Evolutionary conservation across 169 alveolate species (phyloP).

Genomic region (Plasmodium knowlesi): DNA sequence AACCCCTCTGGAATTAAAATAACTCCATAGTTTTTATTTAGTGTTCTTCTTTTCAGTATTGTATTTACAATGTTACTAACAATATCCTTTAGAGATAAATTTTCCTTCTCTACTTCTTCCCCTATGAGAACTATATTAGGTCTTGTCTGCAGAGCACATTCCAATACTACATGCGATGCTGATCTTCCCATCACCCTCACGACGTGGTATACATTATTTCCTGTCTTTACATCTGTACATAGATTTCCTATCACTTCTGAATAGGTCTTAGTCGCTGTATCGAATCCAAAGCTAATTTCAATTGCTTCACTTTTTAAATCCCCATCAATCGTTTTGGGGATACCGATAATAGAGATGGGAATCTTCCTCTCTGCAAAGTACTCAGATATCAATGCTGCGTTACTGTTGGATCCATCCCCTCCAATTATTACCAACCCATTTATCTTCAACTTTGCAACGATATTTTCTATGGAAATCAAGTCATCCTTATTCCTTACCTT

Average conservation of each 20-base stretch:
- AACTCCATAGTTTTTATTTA: conserved; percentile 96
- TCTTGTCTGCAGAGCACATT: conserved; percentile 96
- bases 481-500: conserved; percentile 95
- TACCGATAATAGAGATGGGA: conserved; percentile 93
- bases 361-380: conserved; percentile 87
- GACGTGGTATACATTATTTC: conserved; percentile 95
- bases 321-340: conserved; percentile 99
- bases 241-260: conserved; percentile 96
- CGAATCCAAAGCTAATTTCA: conserved; percentile 98
- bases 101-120: conserved; percentile 93
- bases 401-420: conserved; percentile 99
- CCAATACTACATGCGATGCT: conserved; percentile 98
- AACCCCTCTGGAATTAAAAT: conserved; percentile 97
- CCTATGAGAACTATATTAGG: conserved; percentile 95
- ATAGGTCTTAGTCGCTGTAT: conserved; percentile 98
- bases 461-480: conserved; percentile 89
- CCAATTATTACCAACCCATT: conserved; percentile 98
- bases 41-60: conserved; percentile 90
- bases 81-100: conserved; percentile 89
- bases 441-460: conserved; percentile 90
- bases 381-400: conserved; percentile 98
- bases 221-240: conserved; percentile 92
- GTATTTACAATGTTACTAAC: conserved; percentile 92
- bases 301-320: conserved; percentile 96
- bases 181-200: conserved; percentile 98